Percentiles rank a stretch among this genome's conserved stretches.
Evolutionary conservation across 768 basidiomycete species (phyloP).

Genomic region (Antrodiella citrinella): DNA sequence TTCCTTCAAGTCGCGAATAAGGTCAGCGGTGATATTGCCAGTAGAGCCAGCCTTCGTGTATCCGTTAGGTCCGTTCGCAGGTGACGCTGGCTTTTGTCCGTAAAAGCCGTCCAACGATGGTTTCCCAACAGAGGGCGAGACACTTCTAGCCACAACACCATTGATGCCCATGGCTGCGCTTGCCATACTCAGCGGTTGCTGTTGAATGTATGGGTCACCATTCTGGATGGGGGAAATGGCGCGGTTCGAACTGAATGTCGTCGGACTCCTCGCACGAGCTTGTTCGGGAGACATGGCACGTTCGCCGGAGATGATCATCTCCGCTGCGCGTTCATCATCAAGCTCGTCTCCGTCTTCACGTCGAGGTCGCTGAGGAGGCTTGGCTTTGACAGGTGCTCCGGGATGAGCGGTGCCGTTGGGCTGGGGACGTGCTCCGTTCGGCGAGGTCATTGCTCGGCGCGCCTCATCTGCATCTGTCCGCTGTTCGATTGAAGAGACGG

Average conservation of each 20-base stretch:
- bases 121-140: slow-evolving; percentile 45
- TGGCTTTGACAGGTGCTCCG: slow-evolving; percentile 41
- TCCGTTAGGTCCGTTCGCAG: slow-evolving; percentile 36
- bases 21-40: slow-evolving; percentile 64
- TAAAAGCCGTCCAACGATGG: slow-evolving; percentile 61
- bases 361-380: slow-evolving; percentile 41
- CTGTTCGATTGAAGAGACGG: slow-evolving; percentile 56
- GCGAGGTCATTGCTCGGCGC: slow-evolving; percentile 58
- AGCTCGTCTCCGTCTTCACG: slow-evolving; percentile 36
- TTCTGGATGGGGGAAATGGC: slow-evolving; percentile 49
- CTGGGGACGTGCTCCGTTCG: slow-evolving; percentile 38
- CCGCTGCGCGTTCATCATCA: slow-evolving; percentile 43
- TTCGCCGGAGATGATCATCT: slow-evolving; percentile 30
- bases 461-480: slow-evolving; percentile 43
- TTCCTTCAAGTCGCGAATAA: slow-evolving; percentile 70
- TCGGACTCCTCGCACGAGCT: slow-evolving; percentile 54
- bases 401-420: slow-evolving; percentile 35
- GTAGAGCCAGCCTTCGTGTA: slow-evolving; percentile 44
- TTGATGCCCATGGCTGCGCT: slow-evolving; percentile 47
- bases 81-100: slow-evolving; percentile 32
- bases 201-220: slow-evolving; percentile 20
- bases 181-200: slow-evolving; percentile 43
- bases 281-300: slow-evolving; percentile 51
- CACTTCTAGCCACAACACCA: slow-evolving; percentile 41
- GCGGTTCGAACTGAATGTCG: slow-evolving; percentile 34